Percentiles rank a stretch among this genome's conserved stretches.
Conservation (phyloP, 208 protist genomes). For the Acanthamoeba culbertsoni region DNA sequence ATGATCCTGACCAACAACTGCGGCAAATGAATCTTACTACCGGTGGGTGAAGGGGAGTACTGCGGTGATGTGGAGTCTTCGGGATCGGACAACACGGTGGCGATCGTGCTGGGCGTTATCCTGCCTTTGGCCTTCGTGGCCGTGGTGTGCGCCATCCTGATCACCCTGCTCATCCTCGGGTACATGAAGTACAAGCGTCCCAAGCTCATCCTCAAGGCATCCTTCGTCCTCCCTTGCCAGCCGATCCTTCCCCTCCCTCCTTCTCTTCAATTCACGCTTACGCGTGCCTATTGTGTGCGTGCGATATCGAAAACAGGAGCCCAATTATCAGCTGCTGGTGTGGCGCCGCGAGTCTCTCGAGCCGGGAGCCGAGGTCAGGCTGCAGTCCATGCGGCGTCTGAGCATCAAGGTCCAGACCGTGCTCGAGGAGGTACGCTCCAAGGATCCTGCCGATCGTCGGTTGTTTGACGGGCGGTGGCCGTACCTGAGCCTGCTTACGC, state of each 20-base stretch:
- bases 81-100: not conserved
- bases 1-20: too few relatives aligned
- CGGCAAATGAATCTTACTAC: too few relatives aligned
- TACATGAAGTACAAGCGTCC: conserved; percentile 7
- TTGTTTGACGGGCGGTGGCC: too few relatives aligned
- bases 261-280: not conserved
- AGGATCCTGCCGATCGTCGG: too few relatives aligned
- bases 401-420: not conserved
- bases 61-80: too few relatives aligned
- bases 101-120: not conserved
- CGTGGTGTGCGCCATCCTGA: not conserved
- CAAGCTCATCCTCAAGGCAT: conserved; percentile 17
- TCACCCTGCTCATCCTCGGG: not conserved
- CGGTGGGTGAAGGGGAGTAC: too few relatives aligned
- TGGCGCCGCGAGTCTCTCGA: not conserved
- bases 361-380: not conserved
- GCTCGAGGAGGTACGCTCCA: not conserved
- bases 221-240: too few relatives aligned
- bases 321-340: not conserved
- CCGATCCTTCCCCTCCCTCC: not conserved
- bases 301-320: too few relatives aligned
- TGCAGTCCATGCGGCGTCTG: not conserved
- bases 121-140: not conserved
- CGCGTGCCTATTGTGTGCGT: too few relatives aligned
- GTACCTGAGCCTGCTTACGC: too few relatives aligned